Conservation (phyloP, 192 early-diverging fungal species). For the Bifiguratus adelaidae region DNA sequence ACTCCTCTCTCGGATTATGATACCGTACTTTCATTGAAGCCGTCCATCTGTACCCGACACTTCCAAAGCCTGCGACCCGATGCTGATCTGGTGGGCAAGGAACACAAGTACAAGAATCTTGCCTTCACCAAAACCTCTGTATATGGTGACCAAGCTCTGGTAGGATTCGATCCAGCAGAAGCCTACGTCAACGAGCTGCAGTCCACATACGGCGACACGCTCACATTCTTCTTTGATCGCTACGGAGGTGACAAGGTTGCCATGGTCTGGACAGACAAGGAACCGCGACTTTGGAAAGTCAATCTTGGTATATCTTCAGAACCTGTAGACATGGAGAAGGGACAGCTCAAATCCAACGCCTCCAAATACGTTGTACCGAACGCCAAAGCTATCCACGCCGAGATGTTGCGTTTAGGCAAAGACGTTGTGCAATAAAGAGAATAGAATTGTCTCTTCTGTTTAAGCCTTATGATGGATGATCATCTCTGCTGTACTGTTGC, state of each 20-base stretch:
- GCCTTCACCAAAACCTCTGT: constrained; percentile 26
- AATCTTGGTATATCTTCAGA: constrained; percentile 44
- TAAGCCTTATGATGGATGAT: no score
- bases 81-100: constrained; percentile 21
- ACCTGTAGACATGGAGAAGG: constrained; percentile 34
- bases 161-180: constrained; percentile 67
- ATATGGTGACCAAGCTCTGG: constrained; percentile 47
- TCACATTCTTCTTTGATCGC: constrained; percentile 63
- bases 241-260: constrained; percentile 65
- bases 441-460: no score
- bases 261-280: constrained; percentile 53
- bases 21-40: constrained; percentile 56
- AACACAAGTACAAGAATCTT: constrained; percentile 70
- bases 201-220: constrained; percentile 43
- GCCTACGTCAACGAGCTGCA: constrained; percentile 59
- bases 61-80: constrained; percentile 49
- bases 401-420: neutral
- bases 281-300: constrained; percentile 51
- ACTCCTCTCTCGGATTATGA: constrained; percentile 74
- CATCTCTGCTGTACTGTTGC: no score
- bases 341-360: constrained; percentile 9
- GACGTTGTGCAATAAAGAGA: no score
- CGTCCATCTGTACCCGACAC: constrained; percentile 45
- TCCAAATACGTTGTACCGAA: neutral
- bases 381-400: neutral